These are phyloP conservation scores for Talinum fruticosum DNA, from an alignment of 148 eudicot species.

Conservation along the genomic window DNA sequence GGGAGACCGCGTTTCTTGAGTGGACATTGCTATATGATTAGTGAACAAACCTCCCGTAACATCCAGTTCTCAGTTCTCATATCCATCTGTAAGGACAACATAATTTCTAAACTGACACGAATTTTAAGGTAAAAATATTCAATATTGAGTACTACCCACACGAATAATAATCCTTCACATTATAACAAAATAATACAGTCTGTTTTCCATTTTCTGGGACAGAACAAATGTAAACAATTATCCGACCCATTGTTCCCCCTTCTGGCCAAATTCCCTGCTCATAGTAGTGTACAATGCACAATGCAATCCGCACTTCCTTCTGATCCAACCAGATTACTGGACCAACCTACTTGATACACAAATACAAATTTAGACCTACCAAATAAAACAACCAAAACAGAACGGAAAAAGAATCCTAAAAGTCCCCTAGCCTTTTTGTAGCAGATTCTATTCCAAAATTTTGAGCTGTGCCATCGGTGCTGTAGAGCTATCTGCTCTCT, in stretches of 20 bases:
- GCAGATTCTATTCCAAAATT: conserved; percentile 1
- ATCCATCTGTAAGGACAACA: too few species aligned
- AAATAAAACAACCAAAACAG: not conserved
- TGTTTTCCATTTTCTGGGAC: not conserved
- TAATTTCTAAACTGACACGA: too few species aligned
- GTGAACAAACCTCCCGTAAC: too few species aligned
- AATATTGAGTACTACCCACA: too few species aligned
- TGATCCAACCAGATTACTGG: not conserved
- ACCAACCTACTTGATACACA: not conserved
- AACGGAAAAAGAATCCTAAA: conserved; percentile 1
- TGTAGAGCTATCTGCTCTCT: conserved; percentile 39
- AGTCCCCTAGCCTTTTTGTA: not conserved
- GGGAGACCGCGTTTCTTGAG: too few species aligned
- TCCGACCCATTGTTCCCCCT: not conserved
- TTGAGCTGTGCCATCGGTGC: not conserved
- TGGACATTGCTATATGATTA: too few species aligned
- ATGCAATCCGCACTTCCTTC: not conserved
- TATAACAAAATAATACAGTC: not conserved
- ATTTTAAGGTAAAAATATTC: too few species aligned
- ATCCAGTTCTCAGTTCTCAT: too few species aligned
- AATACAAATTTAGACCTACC: not conserved
- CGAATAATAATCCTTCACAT: too few species aligned
- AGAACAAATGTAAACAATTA: not conserved
- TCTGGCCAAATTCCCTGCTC: not conserved
- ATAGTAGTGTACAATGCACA: not conserved